Evolutionary conservation across 345 rosid genomes (phyloP), one percentile per base, ranked within the genome.

Genomic region (Populus nigra): DNA sequence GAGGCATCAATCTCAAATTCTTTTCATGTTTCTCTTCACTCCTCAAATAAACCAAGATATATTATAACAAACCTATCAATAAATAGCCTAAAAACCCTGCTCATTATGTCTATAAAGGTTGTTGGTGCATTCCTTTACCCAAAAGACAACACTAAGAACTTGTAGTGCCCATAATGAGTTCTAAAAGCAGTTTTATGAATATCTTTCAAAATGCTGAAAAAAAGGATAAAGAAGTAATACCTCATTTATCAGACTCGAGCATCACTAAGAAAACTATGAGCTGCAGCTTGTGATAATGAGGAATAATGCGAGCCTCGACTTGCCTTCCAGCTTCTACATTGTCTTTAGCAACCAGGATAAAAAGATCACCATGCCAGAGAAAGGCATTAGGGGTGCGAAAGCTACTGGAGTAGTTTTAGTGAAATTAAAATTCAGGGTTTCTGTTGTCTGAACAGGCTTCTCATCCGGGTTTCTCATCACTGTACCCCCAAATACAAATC

Each of bases 171-270:
- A n/a, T n/a, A n/a, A n/a, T n/a, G n/a, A n/a, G n/a, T n/a, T n/a
- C n/a, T n/a, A n/a, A n/a, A n/a, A n/a, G n/a, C n/a, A n/a, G n/a
- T n/a, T n/a, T n/a, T n/a, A n/a, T n/a, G n/a, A n/a, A n/a, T n/a
- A n/a, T n/a, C 45, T 41, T 2, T 9, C 13, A 10, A 41, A 63
- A 20, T 13, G 22, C 36, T n/a, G 13, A 13, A 47, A 25, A 7
- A 27, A 71, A 23, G 23, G 45, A 25, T 20, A 18, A 23, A 29
- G 5, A 27, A 7, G 16, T 12, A 39, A 20, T 78, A 80, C 85
- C 87, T 82, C 85, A 77, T 25, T 25, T 25, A 25, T 25, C 87
- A 10, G 85, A 84, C 77, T 83, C 86, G 0, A 85, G 89, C 68
- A 84, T 27, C 9, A 53, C 61, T 68, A 87, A 73, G 13, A 79